phyloP scores from a whole-genome alignment of 2,329 filamentous ascomycete genomes.

The Corniculantispora saksenae region DNA sequence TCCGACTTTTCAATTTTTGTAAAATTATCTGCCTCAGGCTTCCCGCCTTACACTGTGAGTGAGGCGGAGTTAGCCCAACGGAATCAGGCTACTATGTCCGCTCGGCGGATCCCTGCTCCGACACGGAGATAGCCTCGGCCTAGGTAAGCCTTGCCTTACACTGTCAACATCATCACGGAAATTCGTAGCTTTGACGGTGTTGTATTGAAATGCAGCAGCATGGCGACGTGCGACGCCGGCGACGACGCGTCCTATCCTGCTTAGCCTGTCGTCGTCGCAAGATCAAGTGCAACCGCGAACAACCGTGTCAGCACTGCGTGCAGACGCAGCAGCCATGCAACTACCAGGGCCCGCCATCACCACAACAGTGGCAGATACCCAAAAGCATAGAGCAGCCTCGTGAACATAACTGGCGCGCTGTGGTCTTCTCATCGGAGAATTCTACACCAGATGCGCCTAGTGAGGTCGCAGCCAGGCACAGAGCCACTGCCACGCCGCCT shows the following conservation, averaged over 20 bases:
- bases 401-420: conserved; percentile 11
- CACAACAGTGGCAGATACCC: conserved; percentile 9
- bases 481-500: not conserved
- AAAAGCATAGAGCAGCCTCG: not conserved
- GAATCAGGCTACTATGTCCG: conserved; percentile 1
- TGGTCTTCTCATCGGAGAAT: not conserved
- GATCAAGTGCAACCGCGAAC: conserved; percentile 46
- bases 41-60: not conserved
- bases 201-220: not conserved
- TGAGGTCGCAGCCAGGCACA: not conserved
- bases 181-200: not conserved
- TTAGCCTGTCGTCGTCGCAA: conserved; percentile 46
- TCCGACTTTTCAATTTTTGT: no score
- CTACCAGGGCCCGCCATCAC: conserved; percentile 26
- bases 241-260: conserved; percentile 33
- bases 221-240: conserved; percentile 2
- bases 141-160: not conserved
- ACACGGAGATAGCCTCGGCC: conserved; percentile 16
- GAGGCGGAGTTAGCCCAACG: conserved; percentile 5
- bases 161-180: not conserved
- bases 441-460: not conserved
- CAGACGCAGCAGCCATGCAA: conserved; percentile 33
- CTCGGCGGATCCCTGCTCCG: conserved; percentile 14
- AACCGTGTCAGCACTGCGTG: conserved; percentile 41
- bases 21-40: no score